phyloP scores from a whole-genome alignment of 495 filamentous ascomycete genomes.

The Lophiostoma macrostomum region DNA sequence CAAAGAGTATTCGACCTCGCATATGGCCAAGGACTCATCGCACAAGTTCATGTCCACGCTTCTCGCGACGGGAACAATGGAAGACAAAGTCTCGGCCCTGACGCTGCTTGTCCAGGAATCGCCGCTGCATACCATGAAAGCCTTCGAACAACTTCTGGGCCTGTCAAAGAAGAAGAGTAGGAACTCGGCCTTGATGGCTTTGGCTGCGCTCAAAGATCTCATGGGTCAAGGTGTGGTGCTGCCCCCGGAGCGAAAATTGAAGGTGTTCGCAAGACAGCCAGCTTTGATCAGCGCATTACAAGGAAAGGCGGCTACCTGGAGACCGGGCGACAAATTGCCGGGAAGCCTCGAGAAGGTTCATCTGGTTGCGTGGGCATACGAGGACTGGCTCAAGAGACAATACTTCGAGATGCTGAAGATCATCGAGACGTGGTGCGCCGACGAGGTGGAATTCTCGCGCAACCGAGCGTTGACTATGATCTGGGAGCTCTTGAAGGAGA shows the following conservation, averaged over 20 bases:
- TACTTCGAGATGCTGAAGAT: conserved; percentile 91
- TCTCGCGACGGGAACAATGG: conserved; percentile 92
- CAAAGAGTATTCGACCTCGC: conserved; percentile 54
- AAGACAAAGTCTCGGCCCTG: conserved; percentile 92
- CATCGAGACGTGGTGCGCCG: conserved; percentile 84
- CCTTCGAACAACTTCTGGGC: conserved; percentile 74
- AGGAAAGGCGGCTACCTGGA: conserved; percentile 59
- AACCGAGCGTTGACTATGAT: conserved; percentile 82
- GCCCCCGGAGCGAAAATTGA: conserved; percentile 76
- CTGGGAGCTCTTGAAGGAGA: conserved; percentile 85
- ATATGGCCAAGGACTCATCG: conserved; percentile 65
- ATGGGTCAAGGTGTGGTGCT: conserved; percentile 82
- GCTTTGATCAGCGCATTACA: conserved; percentile 67
- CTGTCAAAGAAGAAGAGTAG: conserved; percentile 86
- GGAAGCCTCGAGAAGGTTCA: conserved; percentile 67
- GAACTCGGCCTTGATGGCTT: conserved; percentile 86
- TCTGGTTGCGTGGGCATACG: conserved; percentile 85
- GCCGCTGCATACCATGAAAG: conserved; percentile 84
- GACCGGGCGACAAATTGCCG: conserved; percentile 61
- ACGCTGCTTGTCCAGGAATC: conserved; percentile 94
- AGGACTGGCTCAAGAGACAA: conserved; percentile 87
- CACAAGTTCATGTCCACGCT: conserved; percentile 94
- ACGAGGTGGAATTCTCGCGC: conserved; percentile 89
- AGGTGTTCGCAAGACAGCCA: conserved; percentile 75
- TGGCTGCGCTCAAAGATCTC: conserved; percentile 89